Base-by-base conservation (phyloP, 163 green algal genomes). In the Prototheca wickerhamii region DNA sequence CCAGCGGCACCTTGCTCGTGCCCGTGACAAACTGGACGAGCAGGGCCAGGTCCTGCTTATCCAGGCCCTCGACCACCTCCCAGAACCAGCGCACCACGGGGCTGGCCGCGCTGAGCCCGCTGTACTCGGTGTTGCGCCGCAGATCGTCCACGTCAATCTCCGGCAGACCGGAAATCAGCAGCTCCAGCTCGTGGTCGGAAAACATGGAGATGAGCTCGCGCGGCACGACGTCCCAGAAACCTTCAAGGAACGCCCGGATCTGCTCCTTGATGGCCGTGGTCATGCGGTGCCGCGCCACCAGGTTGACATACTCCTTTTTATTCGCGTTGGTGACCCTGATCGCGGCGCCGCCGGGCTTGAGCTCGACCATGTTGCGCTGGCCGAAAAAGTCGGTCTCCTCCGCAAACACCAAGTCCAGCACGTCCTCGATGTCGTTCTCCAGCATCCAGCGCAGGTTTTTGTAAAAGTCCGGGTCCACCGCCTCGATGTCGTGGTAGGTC, bases 161-260 rank as follows among this genome's bases (percentile, higher is more conserved):
- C 1, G 93, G 93, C 76, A 98, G 82, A 15, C 93, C 93, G 55
- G 67, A 84, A 74, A 99, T 96, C 31, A 99, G 77, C 68, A 99
- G 82, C 84, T 99, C 93, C 60, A 99, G 89, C 85, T 99, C 93
- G 62, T 90, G 81, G 76, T 97, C 88, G 71, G 92, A 96, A 78
- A 99, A 98, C 15, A 98, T 87, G 61, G 60, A 69, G 30, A 80
- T 53, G n/a, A 68, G 46, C 25, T 58, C 62, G 46, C 65, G 59
- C 8, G 90, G 87, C 42, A 97, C 84, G 17, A 99, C 75, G 74
- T 98, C 86, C 81, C 89, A 92, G 77, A 98, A 97, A 58, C 92
- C 93, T 54, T 86, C 34, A n/a, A 80, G 64, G 67, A 86, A 86
- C 54, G 81, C 56, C 33, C 81, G 60, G 37, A 82, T 81, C 69